Base-by-base conservation (phyloP, 2,329 filamentous ascomycete genomes). In the Macrophomina tecta region DNA sequence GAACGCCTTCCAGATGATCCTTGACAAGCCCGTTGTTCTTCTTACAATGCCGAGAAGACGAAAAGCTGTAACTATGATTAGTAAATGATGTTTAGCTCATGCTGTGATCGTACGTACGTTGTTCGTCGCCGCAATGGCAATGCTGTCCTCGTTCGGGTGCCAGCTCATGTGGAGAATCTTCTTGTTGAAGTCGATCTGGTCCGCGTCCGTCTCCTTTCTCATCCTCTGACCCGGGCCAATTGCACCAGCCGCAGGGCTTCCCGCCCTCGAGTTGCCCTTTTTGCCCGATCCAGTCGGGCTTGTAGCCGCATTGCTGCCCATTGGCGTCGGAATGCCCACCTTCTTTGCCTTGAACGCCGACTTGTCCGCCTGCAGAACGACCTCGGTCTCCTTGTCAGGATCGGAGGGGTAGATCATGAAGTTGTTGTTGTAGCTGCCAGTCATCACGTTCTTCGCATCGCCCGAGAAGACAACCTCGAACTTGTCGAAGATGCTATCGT, bases 101-200 rank as follows among this genome's bases (percentile, higher is more conserved):
- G 30, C 32, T 34, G 40, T 34, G 40, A 5, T 62, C 51, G n/a
- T 49, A 85, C 94, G 91, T 83, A 98, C 95, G 82, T 99, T 99
- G 86, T 99, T 99, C 71, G 95, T 99, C 69, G 95, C 95, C 73
- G 95, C 95, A 84, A 99, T 99, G 67, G 95, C 95, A 82, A 99
- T 99, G 83, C 94, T 98, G 83, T 99, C 94, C 82, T 99, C 95
- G 75, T 96, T 97, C 58, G 95, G 95, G 89, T 99, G 95, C 95
- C 95, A 99, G 83, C 94, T 98, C 95, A 99, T 99, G 80, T 99
- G 95, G 77, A 99, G 80, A 75, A 99, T 99, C 88, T 99, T 99
- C 88, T 98, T 99, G 87, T 98, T 98, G 82, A 98, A 99, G 81
- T 99, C 95, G 80, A 98, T 98, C 83, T 98, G 94, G 80, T 99